Percentiles rank a stretch among this genome's conserved stretches.
Evolutionary conservation across 2,329 filamentous ascomycete species (phyloP).

Genomic region (Phyllosticta citribraziliensis): DNA sequence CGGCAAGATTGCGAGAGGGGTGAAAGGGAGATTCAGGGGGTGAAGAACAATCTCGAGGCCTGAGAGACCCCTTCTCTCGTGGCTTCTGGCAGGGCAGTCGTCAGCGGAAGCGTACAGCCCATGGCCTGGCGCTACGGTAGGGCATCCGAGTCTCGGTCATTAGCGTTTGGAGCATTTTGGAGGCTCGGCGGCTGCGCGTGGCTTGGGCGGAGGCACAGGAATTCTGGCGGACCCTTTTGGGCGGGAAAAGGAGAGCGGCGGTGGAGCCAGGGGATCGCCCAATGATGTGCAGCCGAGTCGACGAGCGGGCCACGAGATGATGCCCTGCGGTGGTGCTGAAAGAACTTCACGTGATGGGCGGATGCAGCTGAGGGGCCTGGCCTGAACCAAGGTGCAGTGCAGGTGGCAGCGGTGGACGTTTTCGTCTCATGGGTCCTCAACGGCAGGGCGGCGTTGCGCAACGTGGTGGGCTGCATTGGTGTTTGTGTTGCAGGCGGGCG

Average conservation of each 20-base stretch:
- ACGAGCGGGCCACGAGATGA: background rate
- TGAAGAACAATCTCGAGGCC: background rate
- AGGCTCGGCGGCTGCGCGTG: background rate
- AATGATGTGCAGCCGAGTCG: conserved; percentile 4
- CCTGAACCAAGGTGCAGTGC: background rate
- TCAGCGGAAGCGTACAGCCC: background rate
- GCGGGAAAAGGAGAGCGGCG: background rate
- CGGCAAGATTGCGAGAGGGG: background rate
- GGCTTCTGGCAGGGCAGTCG: no score
- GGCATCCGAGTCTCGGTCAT: background rate
- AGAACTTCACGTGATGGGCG: background rate
- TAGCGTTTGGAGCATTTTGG: background rate
- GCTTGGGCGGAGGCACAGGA: background rate
- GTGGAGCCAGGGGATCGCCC: background rate
- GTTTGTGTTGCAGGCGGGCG: background rate
- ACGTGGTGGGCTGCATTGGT: background rate
- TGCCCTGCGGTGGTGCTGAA: no score
- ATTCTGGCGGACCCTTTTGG: background rate
- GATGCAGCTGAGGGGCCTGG: no score
- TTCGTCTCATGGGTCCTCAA: background rate
- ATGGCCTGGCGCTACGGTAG: no score
- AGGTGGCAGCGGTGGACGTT: background rate
- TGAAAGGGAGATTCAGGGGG: background rate
- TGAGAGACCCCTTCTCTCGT: no score
- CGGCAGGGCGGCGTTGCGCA: background rate